Base-by-base conservation (phyloP, 805 yeast species). In the Hanseniaspora valbyensis region DNA sequence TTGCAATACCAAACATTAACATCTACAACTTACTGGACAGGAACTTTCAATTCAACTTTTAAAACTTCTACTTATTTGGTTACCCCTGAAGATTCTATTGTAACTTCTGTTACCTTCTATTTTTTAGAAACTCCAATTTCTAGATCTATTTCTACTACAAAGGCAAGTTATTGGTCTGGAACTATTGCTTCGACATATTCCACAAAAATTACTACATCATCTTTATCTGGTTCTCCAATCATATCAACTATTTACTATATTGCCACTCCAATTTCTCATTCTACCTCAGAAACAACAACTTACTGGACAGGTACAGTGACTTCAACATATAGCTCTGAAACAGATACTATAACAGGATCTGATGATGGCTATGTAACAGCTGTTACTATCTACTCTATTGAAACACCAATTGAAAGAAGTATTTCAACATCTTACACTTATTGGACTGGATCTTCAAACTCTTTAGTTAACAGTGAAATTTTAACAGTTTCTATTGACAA, bases 161-260 rank as follows among this genome's bases (percentile, higher is more conserved):
- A 12, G 19, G 46, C 29, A 18, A 44, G 39, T 26, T 43, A 19
- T 22, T 50, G 49, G 49, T n/a, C 33, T 21, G 53, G 53, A 12
- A 14, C 41, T 28, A 10, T 14, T 26, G 21, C 16, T 3, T 44
- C 49, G 2, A 50, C 53, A 9, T 50, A 43, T 12, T 24, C 42
- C 3, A 37, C 49, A 7, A 4, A 21, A 5, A 16, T 33, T 22
- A 7, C 33, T 12, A 50, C 53, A 9, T 12, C 9, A 12, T 19
- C 24, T 16, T 16, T 29, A n/a, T 9, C 18, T 8, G 30, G 19
- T 21, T 44, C 53, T 6, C 43, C 45, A 1, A 29, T 44, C 3
- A 50, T 50, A n/a, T 45, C 53, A 21, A 56, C 58, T 8, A 26
- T 55, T 32, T 56, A 55, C 44, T 43, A 42, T 28, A 52, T 57